Percentiles rank a stretch among this genome's conserved stretches.
Evolutionary conservation across 345 rosid species (phyloP).

Genomic region (Erysimum cheiranthoides): DNA sequence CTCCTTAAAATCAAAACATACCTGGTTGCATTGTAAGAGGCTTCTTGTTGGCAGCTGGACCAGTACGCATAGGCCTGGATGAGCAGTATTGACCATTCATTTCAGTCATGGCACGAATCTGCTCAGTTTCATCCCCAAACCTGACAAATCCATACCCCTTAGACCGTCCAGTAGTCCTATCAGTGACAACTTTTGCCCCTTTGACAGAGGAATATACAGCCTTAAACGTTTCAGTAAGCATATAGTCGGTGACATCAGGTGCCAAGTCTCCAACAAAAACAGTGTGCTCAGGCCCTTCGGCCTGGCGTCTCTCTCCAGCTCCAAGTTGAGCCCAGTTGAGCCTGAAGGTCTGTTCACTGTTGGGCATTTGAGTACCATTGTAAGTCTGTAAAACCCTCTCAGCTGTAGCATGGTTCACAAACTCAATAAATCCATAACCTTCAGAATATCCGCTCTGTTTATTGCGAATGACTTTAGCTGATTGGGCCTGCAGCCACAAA

Average conservation of each 20-base stretch:
- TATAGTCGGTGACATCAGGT: constrained; percentile 83
- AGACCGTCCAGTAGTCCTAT: constrained; percentile 88
- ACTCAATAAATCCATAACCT: constrained; percentile 95
- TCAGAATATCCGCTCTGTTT: constrained; percentile 72
- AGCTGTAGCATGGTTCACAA: constrained; percentile 66
- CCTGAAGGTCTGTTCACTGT: constrained; percentile 73
- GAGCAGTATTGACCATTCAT: constrained; percentile 91
- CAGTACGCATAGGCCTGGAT: constrained; percentile 92
- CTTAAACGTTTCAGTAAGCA: constrained; percentile 79
- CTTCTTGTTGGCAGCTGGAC: constrained; percentile 90
- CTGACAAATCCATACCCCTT: constrained; percentile 98
- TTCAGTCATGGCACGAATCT: constrained; percentile 85
- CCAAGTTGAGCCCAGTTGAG: constrained; percentile 92
- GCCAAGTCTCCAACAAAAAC: constrained; percentile 94
- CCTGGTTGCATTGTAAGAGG: constrained; percentile 71
- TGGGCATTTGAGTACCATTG: constrained; percentile 87
- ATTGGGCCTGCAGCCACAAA: constrained; percentile 50
- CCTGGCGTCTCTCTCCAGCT: constrained; percentile 87
- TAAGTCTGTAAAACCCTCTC: constrained; percentile 79
- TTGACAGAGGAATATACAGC: constrained; percentile 67
- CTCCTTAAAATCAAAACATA: constrained; percentile 42
- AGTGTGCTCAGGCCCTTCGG: constrained; percentile 83
- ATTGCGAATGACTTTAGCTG: constrained; percentile 91
- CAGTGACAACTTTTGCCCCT: constrained; percentile 93
- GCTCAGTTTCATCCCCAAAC: constrained; percentile 86